Percentiles rank a stretch among this genome's conserved stretches.
Evolutionary conservation across 129 eudicot species (phyloP).

Genomic region (Solidago caesia): DNA sequence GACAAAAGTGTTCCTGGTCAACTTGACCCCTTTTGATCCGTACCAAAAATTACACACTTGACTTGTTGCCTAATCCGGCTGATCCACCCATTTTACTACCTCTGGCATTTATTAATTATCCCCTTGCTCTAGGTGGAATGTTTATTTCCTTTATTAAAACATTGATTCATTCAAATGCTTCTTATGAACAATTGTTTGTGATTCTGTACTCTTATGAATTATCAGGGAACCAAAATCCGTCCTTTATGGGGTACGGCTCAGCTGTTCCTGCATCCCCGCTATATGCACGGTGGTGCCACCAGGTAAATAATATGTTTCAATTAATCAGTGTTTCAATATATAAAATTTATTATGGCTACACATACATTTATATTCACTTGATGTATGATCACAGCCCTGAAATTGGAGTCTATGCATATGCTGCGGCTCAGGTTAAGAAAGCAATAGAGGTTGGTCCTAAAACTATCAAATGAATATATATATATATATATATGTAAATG

Average conservation of each 20-base stretch:
- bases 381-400: slow-evolving; percentile 64
- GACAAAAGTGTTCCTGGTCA: too few species aligned
- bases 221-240: slow-evolving; percentile 73
- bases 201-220: background rate
- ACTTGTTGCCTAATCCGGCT: too few species aligned
- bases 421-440: slow-evolving; percentile 97
- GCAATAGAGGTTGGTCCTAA: slow-evolving; percentile 76
- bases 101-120: too few species aligned
- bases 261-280: slow-evolving; percentile 88
- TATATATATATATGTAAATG: background rate
- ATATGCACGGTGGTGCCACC: slow-evolving; percentile 98
- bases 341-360: background rate
- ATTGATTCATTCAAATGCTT: background rate
- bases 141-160: slow-evolving; percentile 3
- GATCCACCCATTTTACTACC: too few species aligned
- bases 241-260: slow-evolving; percentile 99
- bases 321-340: background rate
- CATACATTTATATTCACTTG: slow-evolving; percentile 8
- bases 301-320: slow-evolving; percentile 45
- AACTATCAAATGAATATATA: background rate
- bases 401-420: slow-evolving; percentile 84
- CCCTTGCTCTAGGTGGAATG: background rate
- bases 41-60: too few species aligned
- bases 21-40: too few species aligned
- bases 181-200: background rate